phyloP scores from a whole-genome alignment of 1,284 basidiomycete genomes.

The Schizopora paradoxa region DNA sequence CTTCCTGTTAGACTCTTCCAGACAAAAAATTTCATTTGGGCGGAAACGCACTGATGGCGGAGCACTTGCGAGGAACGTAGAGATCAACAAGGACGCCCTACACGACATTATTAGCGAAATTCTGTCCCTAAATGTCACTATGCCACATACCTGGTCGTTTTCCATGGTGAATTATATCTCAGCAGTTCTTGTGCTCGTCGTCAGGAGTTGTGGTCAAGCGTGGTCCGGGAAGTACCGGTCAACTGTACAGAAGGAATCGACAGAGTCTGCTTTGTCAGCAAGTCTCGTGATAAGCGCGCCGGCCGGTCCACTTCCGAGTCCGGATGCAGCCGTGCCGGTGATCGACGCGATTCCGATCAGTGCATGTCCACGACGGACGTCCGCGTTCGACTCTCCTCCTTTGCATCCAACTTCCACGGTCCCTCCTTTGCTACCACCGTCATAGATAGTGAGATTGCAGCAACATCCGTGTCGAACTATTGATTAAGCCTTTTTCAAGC shows the following conservation, averaged over 20 bases:
- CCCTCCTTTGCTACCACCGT: too few relatives aligned
- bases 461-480: not conserved
- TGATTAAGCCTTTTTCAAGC: slow-evolving; percentile 10
- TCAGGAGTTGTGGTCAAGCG: too few relatives aligned
- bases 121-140: slow-evolving; percentile 2
- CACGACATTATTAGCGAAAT: slow-evolving; percentile 1
- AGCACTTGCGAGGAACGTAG: slow-evolving; percentile 99
- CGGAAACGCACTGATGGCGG: slow-evolving; percentile 85
- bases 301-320: too few relatives aligned
- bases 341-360: too few relatives aligned
- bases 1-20: slow-evolving; percentile 9
- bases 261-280: too few relatives aligned
- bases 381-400: not conserved
- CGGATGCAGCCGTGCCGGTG: too few relatives aligned
- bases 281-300: too few relatives aligned
- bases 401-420: not conserved
- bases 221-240: too few relatives aligned
- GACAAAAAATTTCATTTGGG: slow-evolving; percentile 1
- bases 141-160: slow-evolving; percentile 66
- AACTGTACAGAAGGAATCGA: too few relatives aligned
- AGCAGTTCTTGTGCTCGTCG: too few relatives aligned
- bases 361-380: too few relatives aligned
- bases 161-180: too few relatives aligned
- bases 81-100: slow-evolving; percentile 99
- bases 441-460: not conserved